Evolutionary conservation across 345 rosid genomes (phyloP).

Genomic region (Camelina neglecta): DNA sequence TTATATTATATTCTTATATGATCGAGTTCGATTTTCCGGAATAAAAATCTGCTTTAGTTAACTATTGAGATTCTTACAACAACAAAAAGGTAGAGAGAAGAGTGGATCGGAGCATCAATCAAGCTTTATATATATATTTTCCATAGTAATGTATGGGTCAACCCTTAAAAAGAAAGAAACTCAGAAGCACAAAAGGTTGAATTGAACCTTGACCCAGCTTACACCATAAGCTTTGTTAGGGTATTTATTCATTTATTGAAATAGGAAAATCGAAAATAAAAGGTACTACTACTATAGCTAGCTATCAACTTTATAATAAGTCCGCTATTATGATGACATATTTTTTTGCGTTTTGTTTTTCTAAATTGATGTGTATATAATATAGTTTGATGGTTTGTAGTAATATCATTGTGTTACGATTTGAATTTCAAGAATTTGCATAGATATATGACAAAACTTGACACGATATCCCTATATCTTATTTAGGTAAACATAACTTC

Average conservation of each 20-base stretch:
- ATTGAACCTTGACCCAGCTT: conserved; percentile 38
- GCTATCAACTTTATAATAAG: neutral
- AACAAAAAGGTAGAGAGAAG: conserved; percentile 25
- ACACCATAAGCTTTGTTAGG: conserved; percentile 23
- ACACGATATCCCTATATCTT: too few species aligned
- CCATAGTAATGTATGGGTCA: conserved; percentile 28
- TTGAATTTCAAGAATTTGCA: neutral
- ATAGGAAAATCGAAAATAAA: neutral
- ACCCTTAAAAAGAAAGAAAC: conserved; percentile 41
- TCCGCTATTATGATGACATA: too few species aligned
- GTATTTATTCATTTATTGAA: conserved; percentile 36
- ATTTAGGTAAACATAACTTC: neutral
- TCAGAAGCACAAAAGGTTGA: conserved; percentile 29
- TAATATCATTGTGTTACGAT: too few species aligned
- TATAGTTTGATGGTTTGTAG: too few species aligned
- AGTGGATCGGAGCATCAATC: conserved; percentile 49
- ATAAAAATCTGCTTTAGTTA: conserved; percentile 34
- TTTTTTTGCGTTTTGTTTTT: too few species aligned
- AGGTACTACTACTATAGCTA: too few species aligned
- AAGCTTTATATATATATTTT: conserved; percentile 12
- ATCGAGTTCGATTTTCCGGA: conserved; percentile 26
- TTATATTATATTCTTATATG: neutral
- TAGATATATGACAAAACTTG: neutral
- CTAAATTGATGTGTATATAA: too few species aligned
- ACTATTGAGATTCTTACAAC: conserved; percentile 35